phyloP scores from a whole-genome alignment of 2,329 filamentous ascomycete species.

The Colletotrichum plurivorum region DNA sequence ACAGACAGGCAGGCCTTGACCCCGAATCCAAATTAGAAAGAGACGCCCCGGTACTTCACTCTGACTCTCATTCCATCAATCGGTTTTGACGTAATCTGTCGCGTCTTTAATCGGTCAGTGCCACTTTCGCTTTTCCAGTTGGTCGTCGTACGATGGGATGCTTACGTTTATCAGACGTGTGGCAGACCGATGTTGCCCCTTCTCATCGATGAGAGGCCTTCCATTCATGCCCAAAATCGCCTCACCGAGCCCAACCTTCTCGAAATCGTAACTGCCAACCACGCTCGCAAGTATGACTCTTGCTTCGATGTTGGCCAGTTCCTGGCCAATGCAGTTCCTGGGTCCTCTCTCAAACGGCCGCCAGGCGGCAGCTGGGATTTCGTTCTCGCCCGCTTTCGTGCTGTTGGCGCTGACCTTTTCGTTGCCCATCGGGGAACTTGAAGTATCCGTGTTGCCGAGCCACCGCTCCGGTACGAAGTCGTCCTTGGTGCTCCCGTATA shows the following conservation, averaged over 20 bases:
- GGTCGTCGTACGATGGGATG: background rate
- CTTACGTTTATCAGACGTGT: constrained; percentile 39
- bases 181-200: constrained; percentile 37
- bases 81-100: constrained; percentile 41
- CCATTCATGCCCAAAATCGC: constrained; percentile 36
- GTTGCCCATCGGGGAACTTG: constrained; percentile 40
- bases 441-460: constrained; percentile 49
- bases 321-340: constrained; percentile 69
- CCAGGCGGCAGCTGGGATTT: constrained; percentile 57
- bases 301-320: constrained; percentile 68
- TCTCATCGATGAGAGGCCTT: constrained; percentile 36
- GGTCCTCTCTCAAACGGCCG: constrained; percentile 68
- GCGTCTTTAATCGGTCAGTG: constrained; percentile 21
- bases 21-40: background rate
- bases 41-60: constrained; percentile 25
- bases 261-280: constrained; percentile 41
- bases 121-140: no score
- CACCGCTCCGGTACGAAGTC: constrained; percentile 58
- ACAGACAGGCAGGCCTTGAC: no score
- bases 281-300: constrained; percentile 59
- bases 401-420: constrained; percentile 20
- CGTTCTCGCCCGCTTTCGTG: constrained; percentile 16
- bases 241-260: constrained; percentile 41
- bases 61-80: constrained; percentile 38
- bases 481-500: constrained; percentile 52